Percentiles rank a stretch among this genome's conserved stretches.
Evolutionary conservation across 768 basidiomycete species (phyloP).

Genomic region (Hypsizygus marmoreus): DNA sequence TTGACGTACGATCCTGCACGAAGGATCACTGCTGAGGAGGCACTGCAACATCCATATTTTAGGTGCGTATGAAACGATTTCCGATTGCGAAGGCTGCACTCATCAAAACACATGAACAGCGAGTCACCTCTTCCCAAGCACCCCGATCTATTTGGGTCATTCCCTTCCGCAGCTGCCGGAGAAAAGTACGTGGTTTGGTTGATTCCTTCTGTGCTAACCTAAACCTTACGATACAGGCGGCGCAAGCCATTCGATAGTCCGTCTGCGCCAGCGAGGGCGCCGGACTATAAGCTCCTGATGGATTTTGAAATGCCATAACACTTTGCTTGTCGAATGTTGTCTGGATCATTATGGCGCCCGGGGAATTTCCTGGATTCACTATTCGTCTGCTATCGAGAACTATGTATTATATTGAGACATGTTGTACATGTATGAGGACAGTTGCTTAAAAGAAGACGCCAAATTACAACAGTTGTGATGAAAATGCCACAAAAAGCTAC

Average conservation of each 20-base stretch:
- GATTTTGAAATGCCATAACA: slow-evolving; percentile 56
- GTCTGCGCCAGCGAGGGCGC: slow-evolving; percentile 73
- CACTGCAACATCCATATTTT: slow-evolving; percentile 90
- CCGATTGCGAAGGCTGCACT: no score
- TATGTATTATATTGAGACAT: no score
- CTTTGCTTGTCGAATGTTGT: background rate
- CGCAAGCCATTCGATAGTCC: slow-evolving; percentile 80
- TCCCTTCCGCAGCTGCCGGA: slow-evolving; percentile 94
- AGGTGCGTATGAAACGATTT: slow-evolving; percentile 47
- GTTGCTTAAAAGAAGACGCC: no score
- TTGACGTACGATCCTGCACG: slow-evolving; percentile 88
- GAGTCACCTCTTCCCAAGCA: slow-evolving; percentile 96
- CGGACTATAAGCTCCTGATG: slow-evolving; percentile 64
- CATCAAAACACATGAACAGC: slow-evolving; percentile 37
- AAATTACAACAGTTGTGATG: no score
- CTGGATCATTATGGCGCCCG: background rate
- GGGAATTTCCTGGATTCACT: no score
- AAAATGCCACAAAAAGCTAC: background rate
- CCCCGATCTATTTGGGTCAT: slow-evolving; percentile 92
- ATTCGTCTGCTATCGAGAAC: no score
- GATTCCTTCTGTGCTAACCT: slow-evolving; percentile 7
- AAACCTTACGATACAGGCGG: slow-evolving; percentile 46
- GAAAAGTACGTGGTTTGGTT: slow-evolving; percentile 69
- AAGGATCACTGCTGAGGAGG: slow-evolving; percentile 88
- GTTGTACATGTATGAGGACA: no score